phyloP scores from a whole-genome alignment of 2,329 filamentous ascomycete species.

The Fusarium sp. region DNA sequence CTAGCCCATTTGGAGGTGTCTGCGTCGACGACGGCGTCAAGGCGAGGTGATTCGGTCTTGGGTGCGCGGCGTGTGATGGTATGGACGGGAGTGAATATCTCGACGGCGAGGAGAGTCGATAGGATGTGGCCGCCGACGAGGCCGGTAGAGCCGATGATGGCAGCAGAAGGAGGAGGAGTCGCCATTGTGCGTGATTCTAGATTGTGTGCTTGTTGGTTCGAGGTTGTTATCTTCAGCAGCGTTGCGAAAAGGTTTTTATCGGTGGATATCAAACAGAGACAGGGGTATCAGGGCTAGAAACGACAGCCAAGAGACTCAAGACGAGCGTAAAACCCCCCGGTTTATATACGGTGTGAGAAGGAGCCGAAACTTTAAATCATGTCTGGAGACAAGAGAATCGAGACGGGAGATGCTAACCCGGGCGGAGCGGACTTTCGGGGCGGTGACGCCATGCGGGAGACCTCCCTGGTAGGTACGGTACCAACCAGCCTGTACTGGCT shows the following conservation, averaged over 20 bases:
- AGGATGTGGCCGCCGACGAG: conserved; percentile 82
- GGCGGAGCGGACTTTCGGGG: conserved; percentile 2
- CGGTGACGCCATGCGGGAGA: conserved; percentile 2
- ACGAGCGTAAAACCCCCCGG: background rate
- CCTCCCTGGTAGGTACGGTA: background rate
- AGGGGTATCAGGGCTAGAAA: conserved; percentile 12
- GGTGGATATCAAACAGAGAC: background rate
- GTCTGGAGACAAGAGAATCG: background rate
- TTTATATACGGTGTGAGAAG: background rate
- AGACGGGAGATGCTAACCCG: background rate
- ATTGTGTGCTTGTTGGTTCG: background rate
- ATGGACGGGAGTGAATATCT: conserved; percentile 65
- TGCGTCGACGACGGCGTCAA: conserved; percentile 70
- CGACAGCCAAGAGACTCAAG: background rate
- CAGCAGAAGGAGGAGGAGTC: conserved; percentile 53
- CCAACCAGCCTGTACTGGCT: background rate
- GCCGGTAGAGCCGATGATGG: conserved; percentile 74
- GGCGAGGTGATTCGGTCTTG: conserved; percentile 66
- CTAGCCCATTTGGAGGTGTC: conserved; percentile 78
- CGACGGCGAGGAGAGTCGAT: conserved; percentile 67
- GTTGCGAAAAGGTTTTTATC: background rate
- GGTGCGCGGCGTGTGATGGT: conserved; percentile 77
- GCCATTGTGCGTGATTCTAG: background rate
- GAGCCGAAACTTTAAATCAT: background rate
- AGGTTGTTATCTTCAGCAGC: background rate